Evolutionary conservation across 257 asterid genomes (phyloP).

Genomic region (Leptodermis oblonga): DNA sequence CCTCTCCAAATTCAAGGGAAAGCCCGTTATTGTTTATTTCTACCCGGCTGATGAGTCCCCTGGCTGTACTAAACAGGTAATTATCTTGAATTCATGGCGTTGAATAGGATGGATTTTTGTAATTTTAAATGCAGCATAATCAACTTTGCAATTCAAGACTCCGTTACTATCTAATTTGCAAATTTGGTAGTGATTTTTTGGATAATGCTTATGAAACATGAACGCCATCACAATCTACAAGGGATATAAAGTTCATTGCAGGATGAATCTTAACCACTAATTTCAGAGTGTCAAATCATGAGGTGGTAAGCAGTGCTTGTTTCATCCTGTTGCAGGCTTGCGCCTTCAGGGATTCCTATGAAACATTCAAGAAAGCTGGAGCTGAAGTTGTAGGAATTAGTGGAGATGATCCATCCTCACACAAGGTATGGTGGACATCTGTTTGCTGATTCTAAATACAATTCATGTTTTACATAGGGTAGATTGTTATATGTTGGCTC

Average conservation of each 20-base stretch:
- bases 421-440: constrained; percentile 55
- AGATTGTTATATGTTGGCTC: not conserved
- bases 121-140: too few relatives aligned
- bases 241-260: not conserved
- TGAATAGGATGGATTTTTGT: not conserved
- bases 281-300: not conserved
- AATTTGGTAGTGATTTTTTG: not conserved
- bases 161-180: not conserved
- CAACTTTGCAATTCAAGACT: not conserved
- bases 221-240: not conserved
- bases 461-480: not conserved
- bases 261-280: too few relatives aligned
- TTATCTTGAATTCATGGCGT: not conserved
- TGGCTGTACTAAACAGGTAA: constrained; percentile 96
- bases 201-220: not conserved
- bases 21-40: constrained; percentile 89
- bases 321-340: constrained; percentile 62
- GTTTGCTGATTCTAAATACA: not conserved
- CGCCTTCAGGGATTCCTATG: constrained; percentile 95
- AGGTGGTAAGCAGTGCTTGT: not conserved
- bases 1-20: constrained; percentile 87
- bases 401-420: constrained; percentile 73
- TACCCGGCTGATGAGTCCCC: constrained; percentile 98
- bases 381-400: constrained; percentile 94
- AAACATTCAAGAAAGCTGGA: constrained; percentile 96